phyloP scores from a whole-genome alignment of 768 basidiomycete genomes.

The Termitomyces titanicus region DNA sequence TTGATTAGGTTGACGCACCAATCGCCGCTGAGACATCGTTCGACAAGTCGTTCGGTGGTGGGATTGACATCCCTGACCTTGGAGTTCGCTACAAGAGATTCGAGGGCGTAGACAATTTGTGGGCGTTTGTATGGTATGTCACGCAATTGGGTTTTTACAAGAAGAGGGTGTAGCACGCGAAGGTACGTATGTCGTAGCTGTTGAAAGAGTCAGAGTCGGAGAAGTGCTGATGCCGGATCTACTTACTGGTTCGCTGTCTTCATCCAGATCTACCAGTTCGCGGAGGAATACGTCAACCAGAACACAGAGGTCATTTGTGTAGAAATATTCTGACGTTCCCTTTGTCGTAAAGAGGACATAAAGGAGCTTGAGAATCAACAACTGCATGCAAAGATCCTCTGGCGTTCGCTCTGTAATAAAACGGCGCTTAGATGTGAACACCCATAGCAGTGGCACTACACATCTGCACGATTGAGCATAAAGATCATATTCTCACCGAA shows the following conservation, averaged over 20 bases:
- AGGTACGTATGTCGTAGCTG: conserved; percentile 95
- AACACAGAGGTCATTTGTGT: conserved; percentile 95
- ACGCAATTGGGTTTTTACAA: conserved; percentile 90
- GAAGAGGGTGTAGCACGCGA: conserved; percentile 90
- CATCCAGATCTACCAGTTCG: conserved; percentile 87
- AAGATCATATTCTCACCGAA: conserved; percentile 99
- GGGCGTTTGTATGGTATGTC: conserved; percentile 86
- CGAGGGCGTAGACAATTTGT: conserved; percentile 81
- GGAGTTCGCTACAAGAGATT: conserved; percentile 69
- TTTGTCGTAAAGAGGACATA: conserved; percentile 94
- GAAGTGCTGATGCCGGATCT: neutral
- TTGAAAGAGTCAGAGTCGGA: neutral
- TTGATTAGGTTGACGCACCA: conserved; percentile 79
- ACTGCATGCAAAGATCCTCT: conserved; percentile 92
- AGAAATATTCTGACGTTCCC: conserved; percentile 93
- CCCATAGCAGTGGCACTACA: conserved; percentile 23
- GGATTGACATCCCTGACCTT: conserved; percentile 79
- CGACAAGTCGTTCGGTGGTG: conserved; percentile 89
- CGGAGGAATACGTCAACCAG: conserved; percentile 98
- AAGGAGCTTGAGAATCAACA: conserved; percentile 90
- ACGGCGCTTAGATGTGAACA: neutral
- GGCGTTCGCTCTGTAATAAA: conserved; percentile 62
- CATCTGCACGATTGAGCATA: conserved; percentile 95
- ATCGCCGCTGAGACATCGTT: conserved; percentile 81
- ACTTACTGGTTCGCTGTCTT: conserved; percentile 89